These are phyloP conservation scores for Cryptococcus sp. DNA, from an alignment of 1,284 basidiomycete species.

Conservation along the genomic window DNA sequence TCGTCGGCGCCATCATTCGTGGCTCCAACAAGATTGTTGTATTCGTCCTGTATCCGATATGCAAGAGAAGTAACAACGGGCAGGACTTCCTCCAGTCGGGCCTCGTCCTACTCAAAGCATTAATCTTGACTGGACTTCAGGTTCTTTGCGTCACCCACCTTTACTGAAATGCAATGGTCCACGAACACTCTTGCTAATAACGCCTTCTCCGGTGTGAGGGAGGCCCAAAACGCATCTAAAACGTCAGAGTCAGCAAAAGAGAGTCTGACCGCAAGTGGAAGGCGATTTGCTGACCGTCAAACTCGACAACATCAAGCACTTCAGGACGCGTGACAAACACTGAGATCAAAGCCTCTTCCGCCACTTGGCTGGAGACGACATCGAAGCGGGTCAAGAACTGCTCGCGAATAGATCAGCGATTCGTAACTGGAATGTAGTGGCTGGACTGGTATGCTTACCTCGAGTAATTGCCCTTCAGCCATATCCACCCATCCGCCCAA, in stretches of 20 bases:
- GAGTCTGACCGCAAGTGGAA: not conserved
- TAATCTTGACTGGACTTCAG: not conserved
- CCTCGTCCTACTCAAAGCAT: constrained; percentile 57
- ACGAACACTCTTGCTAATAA: constrained; percentile 84
- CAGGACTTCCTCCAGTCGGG: constrained; percentile 70
- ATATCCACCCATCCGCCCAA: constrained; percentile 76
- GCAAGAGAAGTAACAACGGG: constrained; percentile 90
- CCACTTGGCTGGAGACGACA: constrained; percentile 60
- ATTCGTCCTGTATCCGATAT: constrained; percentile 77
- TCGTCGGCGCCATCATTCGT: constrained; percentile 61
- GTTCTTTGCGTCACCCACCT: constrained; percentile 43
- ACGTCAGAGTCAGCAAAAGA: not conserved
- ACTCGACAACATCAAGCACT: constrained; percentile 66
- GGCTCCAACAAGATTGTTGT: constrained; percentile 66
- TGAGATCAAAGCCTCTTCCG: constrained; percentile 67
- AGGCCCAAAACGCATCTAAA: constrained; percentile 72
- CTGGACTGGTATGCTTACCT: constrained; percentile 31
- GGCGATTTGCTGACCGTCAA: constrained; percentile 60
- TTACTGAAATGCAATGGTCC: constrained; percentile 69
- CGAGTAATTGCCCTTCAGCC: constrained; percentile 56
- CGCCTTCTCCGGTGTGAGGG: constrained; percentile 75
- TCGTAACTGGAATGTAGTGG: too few species aligned
- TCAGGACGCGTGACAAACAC: constrained; percentile 65
- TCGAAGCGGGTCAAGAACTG: constrained; percentile 69
- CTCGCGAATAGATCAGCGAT: constrained; percentile 36